Percentiles rank a stretch among this genome's conserved stretches.
Conservation (phyloP, 805 yeast species). For the Yarrowia keelungensis region DNA sequence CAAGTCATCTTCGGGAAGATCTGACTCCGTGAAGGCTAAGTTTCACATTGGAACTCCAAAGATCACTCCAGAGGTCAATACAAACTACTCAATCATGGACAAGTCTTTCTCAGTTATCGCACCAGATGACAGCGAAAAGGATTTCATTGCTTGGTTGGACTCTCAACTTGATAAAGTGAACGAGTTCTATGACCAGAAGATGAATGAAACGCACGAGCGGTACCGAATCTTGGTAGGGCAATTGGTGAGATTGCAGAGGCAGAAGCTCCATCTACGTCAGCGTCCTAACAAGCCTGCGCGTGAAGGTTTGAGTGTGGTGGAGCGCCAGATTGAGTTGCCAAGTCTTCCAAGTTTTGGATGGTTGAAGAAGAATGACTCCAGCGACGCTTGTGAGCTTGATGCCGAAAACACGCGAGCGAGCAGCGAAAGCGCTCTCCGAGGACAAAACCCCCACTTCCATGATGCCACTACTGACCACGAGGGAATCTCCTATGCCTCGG, state of each 20-base stretch:
- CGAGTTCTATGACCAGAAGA: slow-evolving; percentile 64
- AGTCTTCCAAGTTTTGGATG: slow-evolving; percentile 30
- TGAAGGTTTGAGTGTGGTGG: slow-evolving; percentile 39
- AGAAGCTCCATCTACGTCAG: slow-evolving; percentile 44
- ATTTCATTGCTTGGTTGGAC: slow-evolving; percentile 74
- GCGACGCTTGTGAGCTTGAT: slow-evolving; percentile 39
- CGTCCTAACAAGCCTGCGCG: slow-evolving; percentile 42
- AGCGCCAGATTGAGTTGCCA: slow-evolving; percentile 37
- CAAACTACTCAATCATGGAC: slow-evolving; percentile 31
- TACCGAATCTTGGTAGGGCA: slow-evolving; percentile 72
- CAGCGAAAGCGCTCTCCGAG: slow-evolving; percentile 12
- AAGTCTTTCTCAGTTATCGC: slow-evolving; percentile 11
- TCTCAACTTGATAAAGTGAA: slow-evolving; percentile 66
- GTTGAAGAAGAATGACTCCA: slow-evolving; percentile 32
- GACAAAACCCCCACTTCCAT: slow-evolving; percentile 42
- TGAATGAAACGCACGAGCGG: slow-evolving; percentile 64
- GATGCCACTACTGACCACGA: slow-evolving; percentile 37
- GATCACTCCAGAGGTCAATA: slow-evolving; percentile 12
- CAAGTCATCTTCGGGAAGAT: neutral
- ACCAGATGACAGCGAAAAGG: slow-evolving; percentile 50
- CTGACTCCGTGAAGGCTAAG: slow-evolving; percentile 18
- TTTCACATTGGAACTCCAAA: slow-evolving; percentile 32
- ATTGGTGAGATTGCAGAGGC: slow-evolving; percentile 66
- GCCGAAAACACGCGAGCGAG: slow-evolving; percentile 3
- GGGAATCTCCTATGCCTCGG: slow-evolving; percentile 64